Evolutionary conservation across 2,329 filamentous ascomycete genomes (phyloP), one percentile per base, ranked within the genome.

Genomic region (Reticulascus tulasneorum): DNA sequence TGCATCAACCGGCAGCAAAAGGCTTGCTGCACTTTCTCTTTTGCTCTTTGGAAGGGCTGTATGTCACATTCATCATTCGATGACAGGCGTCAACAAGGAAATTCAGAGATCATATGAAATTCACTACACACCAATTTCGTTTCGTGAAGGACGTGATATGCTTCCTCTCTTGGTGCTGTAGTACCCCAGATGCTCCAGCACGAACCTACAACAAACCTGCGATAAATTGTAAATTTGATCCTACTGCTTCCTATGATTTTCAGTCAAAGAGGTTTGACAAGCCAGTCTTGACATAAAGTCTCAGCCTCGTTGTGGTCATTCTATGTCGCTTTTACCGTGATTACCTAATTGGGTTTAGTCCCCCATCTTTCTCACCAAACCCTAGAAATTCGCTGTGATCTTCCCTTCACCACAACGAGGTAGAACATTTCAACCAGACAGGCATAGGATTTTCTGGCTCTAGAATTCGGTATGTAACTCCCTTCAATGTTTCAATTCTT

Each of bases 11-110:
- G 63, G 62, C 66, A 69, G 63, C 59, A 58, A 59, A 66, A 64
- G 68, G 69, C 66, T 71, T 75, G 71, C 73, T 75, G 73, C 64
- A 64, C 71, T 73, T n/a, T 69, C 63, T 71, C 71, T 75, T 67
- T 67, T 64, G 66, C 71, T 62, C 66, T 57, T 64, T 64, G 69
- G 73, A 72, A 73, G 71, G 67, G 71, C 74, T 79, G 72, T 79
- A 77, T 78, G 75, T 78, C 75, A 77, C 71, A 73, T 66, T 64
- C 64, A 64, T 67, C 65, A 62, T 70, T 64, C 40, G 64, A 75
- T 79, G 76, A 74, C 69, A 66, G 77, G 77, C 75, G 76, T 81
- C 76, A 75, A 75, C 71, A 79, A 67, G 75, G 73, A 75, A 75
- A 77, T 69, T 77, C 65, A 66, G 63, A 71, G 59, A 59, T 59